Evolutionary conservation across 192 early-diverging fungal species (phyloP), one percentile per base, ranked within the genome.

Genomic region (Coemansia aciculifera): DNA sequence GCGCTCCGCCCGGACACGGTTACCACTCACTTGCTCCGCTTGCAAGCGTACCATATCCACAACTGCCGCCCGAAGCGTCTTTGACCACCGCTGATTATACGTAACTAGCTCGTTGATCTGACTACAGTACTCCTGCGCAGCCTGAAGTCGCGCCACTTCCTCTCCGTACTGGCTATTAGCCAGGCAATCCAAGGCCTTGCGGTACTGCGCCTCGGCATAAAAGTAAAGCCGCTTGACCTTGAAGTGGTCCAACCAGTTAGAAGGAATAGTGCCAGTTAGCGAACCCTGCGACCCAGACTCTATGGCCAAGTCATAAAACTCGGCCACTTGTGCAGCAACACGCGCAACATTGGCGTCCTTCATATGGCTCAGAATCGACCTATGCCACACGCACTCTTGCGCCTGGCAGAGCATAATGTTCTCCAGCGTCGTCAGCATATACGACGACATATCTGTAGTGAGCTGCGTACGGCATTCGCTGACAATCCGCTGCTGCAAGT

Each of bases 321-420:
- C 87, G 11, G 91, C 88, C 10, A 89, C 91, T 48, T 92, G 85
- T 23, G 70, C 71, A 15, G 95, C 94, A 21, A 98, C 86, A 34
- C 89, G 86, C 36, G 93, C 87, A 59, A 96, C 85, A 6, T 87
- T 86, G 2, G 84, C 87, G 64, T 95, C 89, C 65, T 92, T 93
- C 73, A 94, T 88, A 46, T 91, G 88, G 71, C 90, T 93, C 71
- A 87, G 66, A 6, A 92, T 89, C 4, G 94, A 92, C 59, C 95
- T 91, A 42, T 89, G 89, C 92, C 93, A 95, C 29, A 91, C 93
- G 66, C 93, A 95, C 75, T 96, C 96, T 69, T 97, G 95, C 27
- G 96, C 96, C 72, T 97, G 96, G 10, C 93, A 93, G 3, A 97
- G 83, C 92, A 93, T 96, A n/a, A 92, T 72, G 64, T 88, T 86